Evolutionary conservation across 2,329 filamentous ascomycete species (phyloP).

Genomic region (Pestalotiopsis fici): DNA sequence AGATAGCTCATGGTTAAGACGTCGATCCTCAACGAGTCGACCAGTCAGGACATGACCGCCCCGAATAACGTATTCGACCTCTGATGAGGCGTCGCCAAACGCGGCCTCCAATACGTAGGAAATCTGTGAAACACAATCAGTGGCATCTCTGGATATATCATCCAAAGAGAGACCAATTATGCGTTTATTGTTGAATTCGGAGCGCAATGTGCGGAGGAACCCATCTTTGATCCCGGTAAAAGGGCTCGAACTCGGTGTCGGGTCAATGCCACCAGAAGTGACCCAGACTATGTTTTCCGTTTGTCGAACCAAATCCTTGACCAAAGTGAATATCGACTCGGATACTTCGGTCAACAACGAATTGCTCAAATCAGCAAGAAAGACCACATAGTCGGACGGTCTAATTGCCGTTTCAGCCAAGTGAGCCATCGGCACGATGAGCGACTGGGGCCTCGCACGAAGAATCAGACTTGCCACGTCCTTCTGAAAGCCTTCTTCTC

Average conservation of each 20-base stretch:
- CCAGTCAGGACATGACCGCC: background rate
- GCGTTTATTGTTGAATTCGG: constrained; percentile 24
- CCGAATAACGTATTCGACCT: background rate
- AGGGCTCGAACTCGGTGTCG: constrained; percentile 10
- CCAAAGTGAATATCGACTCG: constrained; percentile 17
- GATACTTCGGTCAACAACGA: constrained; percentile 24
- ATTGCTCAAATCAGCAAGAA: constrained; percentile 20
- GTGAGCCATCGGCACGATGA: background rate
- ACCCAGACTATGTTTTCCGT: constrained; percentile 27
- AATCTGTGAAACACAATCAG: background rate
- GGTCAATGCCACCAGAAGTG: constrained; percentile 11
- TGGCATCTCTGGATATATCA: background rate
- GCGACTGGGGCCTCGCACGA: background rate
- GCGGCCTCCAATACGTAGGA: background rate
- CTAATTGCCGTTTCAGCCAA: background rate
- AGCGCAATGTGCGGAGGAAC: constrained; percentile 25
- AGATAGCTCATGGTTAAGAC: background rate
- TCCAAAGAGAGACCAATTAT: constrained; percentile 23
- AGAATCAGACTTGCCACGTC: background rate
- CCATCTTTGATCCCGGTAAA: constrained; percentile 21
- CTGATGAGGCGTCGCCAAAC: background rate
- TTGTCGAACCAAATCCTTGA: constrained; percentile 20
- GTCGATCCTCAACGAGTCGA: background rate
- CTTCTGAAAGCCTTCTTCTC: background rate
- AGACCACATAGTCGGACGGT: constrained; percentile 15